A percentile compares a stretch with the other conserved stretches of the same genome.
phyloP scores from a whole-genome alignment of 192 early-diverging fungal genomes.

The Nowakowskiella sp. region DNA sequence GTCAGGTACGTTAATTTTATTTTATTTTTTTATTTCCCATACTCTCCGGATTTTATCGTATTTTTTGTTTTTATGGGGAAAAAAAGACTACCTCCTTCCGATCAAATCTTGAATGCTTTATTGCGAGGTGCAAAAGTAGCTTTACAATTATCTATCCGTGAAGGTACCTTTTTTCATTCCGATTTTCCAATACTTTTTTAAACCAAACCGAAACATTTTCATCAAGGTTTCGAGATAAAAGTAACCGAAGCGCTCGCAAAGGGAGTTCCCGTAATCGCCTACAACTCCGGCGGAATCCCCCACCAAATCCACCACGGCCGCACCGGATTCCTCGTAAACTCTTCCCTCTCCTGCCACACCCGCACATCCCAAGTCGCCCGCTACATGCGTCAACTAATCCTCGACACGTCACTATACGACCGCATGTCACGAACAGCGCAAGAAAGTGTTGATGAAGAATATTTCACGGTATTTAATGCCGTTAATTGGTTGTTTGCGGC shows the following conservation, averaged over 20 bases:
- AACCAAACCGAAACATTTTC: too few relatives aligned
- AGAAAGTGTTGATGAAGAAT: constrained; percentile 52
- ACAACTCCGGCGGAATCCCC: constrained; percentile 66
- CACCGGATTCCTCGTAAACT: constrained; percentile 60
- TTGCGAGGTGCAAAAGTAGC: constrained; percentile 62
- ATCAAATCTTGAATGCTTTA: constrained; percentile 71
- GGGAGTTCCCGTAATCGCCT: constrained; percentile 58
- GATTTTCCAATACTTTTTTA: too few relatives aligned
- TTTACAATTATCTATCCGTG: constrained; percentile 68
- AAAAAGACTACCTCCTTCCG: constrained; percentile 64
- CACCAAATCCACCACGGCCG: constrained; percentile 63
- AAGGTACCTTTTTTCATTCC: too few relatives aligned
- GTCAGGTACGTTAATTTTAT: background rate
- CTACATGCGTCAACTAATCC: constrained; percentile 50
- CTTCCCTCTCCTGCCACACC: constrained; percentile 46
- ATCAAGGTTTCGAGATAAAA: constrained; percentile 83
- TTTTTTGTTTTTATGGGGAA: too few relatives aligned
- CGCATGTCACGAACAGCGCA: constrained; percentile 25
- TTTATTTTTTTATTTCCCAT: too few relatives aligned
- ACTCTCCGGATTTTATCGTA: too few relatives aligned
- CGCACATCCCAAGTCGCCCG: constrained; percentile 39
- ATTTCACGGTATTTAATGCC: constrained; percentile 59
- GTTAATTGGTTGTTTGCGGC: constrained; percentile 76
- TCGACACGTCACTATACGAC: constrained; percentile 42
- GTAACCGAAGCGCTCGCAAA: constrained; percentile 68